Evolutionary conservation across 352 stramenopile genomes (phyloP).

Genomic region (Plasmopara halstedii): DNA sequence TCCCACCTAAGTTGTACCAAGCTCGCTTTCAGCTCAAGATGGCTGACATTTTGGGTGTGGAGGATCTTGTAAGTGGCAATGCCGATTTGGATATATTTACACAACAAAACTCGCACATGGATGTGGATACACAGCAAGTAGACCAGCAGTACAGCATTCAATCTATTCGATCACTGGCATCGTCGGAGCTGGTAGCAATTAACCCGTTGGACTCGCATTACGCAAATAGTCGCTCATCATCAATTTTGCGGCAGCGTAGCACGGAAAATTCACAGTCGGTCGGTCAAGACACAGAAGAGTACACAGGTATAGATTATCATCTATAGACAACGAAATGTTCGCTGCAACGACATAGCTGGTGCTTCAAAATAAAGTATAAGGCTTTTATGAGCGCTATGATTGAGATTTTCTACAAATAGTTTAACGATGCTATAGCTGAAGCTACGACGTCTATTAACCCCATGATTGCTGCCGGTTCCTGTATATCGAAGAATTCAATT

Average conservation of each 20-base stretch:
- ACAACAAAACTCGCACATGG: slow-evolving; percentile 86
- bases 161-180: slow-evolving; percentile 57
- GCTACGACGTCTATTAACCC: too few species aligned
- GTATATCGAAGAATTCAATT: too few species aligned
- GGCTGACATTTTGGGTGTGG: slow-evolving; percentile 77
- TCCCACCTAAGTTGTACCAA: slow-evolving; percentile 76
- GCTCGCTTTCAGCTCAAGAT: slow-evolving; percentile 83
- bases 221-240: slow-evolving; percentile 40
- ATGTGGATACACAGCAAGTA: slow-evolving; percentile 61
- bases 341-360: background rate
- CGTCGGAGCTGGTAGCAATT: slow-evolving; percentile 54
- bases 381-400: too few species aligned
- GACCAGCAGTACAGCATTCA: slow-evolving; percentile 53
- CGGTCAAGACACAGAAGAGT: slow-evolving; percentile 74
- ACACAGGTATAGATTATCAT: slow-evolving; percentile 81
- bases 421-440: too few species aligned
- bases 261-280: slow-evolving; percentile 60
- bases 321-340: slow-evolving; percentile 29
- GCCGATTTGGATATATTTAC: slow-evolving; percentile 56
- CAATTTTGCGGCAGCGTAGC: slow-evolving; percentile 47
- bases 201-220: slow-evolving; percentile 60
- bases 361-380: background rate
- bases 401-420: too few species aligned
- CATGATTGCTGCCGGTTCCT: too few species aligned
- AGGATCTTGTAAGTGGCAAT: slow-evolving; percentile 45